Evolutionary conservation across 148 eudicot species (phyloP), one percentile per base, ranked within the genome.

Genomic region (Talinum fruticosum): DNA sequence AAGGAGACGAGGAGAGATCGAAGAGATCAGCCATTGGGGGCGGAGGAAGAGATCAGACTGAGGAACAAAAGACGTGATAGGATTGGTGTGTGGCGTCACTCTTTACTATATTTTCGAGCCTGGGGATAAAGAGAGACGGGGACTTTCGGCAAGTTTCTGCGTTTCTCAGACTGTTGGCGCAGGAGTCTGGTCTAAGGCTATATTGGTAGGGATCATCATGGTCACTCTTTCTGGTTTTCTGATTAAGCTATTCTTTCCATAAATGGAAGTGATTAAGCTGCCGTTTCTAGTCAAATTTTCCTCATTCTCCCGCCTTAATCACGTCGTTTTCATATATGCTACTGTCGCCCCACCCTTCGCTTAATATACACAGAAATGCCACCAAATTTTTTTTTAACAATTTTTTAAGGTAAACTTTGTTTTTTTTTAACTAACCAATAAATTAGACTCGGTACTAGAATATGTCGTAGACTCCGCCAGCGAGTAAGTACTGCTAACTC

Each of bases 231-330:
- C 53, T 57, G 36, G 73, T 72, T 71, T 16, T 36, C 10, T 72
- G 38, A 54, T 38, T 21, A 66, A 29, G 57, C 28, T 28, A 5
- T 12, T 29, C 24, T 49, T 45, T 47, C 49, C 24, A 0, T 47
- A 29, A 73, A 33, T 34, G 32, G 49, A 67, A 35, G 73, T 51
- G 32, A 41, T 41, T 75, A 41, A 65, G 49, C n/a, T 32, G 26
- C 15, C 69, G 29, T 24, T 76, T 29, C 14, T 59, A 70, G 71
- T 78, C 74, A 59, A 71, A 71, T 12, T 57, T 78, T 19, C 41
- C 41, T 70, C 59, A n/a, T 28, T 74, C 77, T 82, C 87, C 85
- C 85, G 83, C 87, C 79, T 79, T 85, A 82, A 85, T 82, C 72
- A 81, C 44, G 36, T 36, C 71, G 8, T 32, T 54, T 54, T 12